phyloP scores from a whole-genome alignment of 1,284 basidiomycete genomes.

The Naganishia cerealis region DNA sequence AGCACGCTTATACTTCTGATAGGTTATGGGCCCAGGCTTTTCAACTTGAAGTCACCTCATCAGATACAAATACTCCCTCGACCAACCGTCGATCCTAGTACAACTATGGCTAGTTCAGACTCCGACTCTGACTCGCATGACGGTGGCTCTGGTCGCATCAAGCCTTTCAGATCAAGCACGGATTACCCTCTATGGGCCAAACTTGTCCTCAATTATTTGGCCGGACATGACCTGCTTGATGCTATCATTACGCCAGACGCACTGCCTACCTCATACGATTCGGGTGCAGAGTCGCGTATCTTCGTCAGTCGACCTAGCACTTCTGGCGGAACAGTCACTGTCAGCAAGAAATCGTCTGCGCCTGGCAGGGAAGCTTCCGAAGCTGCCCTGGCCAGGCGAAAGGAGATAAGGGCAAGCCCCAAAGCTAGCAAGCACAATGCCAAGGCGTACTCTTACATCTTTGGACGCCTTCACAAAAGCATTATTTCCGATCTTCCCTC shows the following conservation, averaged over 20 bases:
- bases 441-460: slow-evolving; percentile 1
- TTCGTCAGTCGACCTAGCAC: too few species aligned
- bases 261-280: too few species aligned
- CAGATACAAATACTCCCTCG: neutral
- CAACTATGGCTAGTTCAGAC: slow-evolving; percentile 7
- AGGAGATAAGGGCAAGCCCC: too few species aligned
- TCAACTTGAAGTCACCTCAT: neutral
- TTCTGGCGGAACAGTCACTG: too few species aligned
- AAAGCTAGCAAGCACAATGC: neutral
- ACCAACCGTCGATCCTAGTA: neutral
- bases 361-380: too few species aligned
- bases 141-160: slow-evolving; percentile 1
- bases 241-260: too few species aligned
- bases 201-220: neutral
- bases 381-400: too few species aligned
- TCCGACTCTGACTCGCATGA: neutral
- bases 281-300: too few species aligned
- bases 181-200: slow-evolving; percentile 10
- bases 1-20: too few species aligned
- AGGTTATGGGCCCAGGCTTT: slow-evolving; percentile 10
- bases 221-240: too few species aligned
- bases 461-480: neutral
- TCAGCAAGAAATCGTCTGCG: too few species aligned
- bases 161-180: neutral
- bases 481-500: neutral